Percentiles rank a stretch among this genome's conserved stretches.
Conservation (phyloP, 495 filamentous ascomycete species). For the Penicillium canescens region DNA sequence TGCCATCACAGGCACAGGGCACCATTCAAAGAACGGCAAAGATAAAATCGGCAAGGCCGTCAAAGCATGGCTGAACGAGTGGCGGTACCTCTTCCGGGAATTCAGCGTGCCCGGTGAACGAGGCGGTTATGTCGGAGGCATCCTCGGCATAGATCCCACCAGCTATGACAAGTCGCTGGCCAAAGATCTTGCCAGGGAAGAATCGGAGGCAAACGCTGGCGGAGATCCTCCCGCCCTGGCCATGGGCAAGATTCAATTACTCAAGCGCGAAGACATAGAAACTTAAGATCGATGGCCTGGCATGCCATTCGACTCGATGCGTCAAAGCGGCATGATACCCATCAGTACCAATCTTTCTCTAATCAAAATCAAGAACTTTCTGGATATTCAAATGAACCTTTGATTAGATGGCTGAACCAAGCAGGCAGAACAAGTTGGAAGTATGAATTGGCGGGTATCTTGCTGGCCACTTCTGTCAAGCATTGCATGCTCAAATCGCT, state of each 20-base stretch:
- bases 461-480: neutral
- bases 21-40: slow-evolving; percentile 98
- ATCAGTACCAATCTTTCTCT: slow-evolving; percentile 2
- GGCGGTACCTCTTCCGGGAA: slow-evolving; percentile 93
- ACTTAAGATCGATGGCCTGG: slow-evolving; percentile 25
- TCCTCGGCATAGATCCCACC: slow-evolving; percentile 87
- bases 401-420: neutral
- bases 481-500: neutral
- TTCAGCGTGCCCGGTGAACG: slow-evolving; percentile 93
- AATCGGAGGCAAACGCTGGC: slow-evolving; percentile 18
- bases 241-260: slow-evolving; percentile 50
- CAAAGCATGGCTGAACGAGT: slow-evolving; percentile 87
- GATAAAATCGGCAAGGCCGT: slow-evolving; percentile 98
- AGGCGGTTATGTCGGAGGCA: slow-evolving; percentile 78
- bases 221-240: slow-evolving; percentile 27
- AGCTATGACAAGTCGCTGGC: slow-evolving; percentile 75
- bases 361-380: neutral
- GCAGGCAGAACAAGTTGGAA: neutral
- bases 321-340: slow-evolving; percentile 15
- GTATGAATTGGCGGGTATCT: neutral
- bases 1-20: slow-evolving; percentile 93
- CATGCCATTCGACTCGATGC: slow-evolving; percentile 5
- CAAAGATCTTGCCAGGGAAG: slow-evolving; percentile 26
- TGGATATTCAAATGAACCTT: neutral
- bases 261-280: slow-evolving; percentile 47